Evolutionary conservation across 768 basidiomycete species (phyloP).

Genomic region (Mycena indigotica): DNA sequence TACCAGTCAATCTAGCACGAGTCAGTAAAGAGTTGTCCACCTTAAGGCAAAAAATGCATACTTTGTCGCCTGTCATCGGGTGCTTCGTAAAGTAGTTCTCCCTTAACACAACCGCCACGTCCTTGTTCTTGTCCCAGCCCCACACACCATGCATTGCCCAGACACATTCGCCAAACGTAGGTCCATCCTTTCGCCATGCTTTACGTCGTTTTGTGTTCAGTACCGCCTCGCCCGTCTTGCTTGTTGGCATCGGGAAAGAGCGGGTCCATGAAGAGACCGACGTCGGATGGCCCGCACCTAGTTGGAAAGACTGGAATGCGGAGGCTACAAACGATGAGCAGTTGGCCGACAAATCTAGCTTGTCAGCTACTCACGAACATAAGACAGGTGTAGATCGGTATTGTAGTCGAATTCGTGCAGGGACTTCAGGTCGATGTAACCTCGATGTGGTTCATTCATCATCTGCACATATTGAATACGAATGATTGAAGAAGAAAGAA

Average conservation of each 20-base stretch:
- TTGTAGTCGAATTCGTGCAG: constrained; percentile 91
- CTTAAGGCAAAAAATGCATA: too few species aligned
- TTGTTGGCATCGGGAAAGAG: constrained; percentile 88
- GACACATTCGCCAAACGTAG: constrained; percentile 70
- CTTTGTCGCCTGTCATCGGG: constrained; percentile 65
- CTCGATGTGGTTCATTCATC: constrained; percentile 94
- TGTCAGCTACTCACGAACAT: constrained; percentile 59
- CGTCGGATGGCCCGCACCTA: constrained; percentile 89
- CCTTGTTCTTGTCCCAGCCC: constrained; percentile 74
- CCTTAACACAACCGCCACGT: constrained; percentile 72
- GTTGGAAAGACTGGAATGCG: constrained; percentile 84
- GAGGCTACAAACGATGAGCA: constrained; percentile 53
- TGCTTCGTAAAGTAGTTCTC: constrained; percentile 84
- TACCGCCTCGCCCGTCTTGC: constrained; percentile 54
- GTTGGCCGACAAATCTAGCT: neutral
- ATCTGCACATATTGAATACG: too few species aligned
- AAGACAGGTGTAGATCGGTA: constrained; percentile 85
- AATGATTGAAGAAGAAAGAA: neutral
- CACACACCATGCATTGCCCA: constrained; percentile 96
- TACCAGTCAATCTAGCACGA: constrained; percentile 81
- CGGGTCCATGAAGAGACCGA: constrained; percentile 77
- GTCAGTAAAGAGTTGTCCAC: neutral
- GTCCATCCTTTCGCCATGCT: constrained; percentile 76
- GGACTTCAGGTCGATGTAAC: constrained; percentile 82
- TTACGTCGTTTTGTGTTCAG: constrained; percentile 62